Evolutionary conservation across 2,329 filamentous ascomycete species (phyloP), one percentile per base, ranked within the genome.

Genomic region (Xylariomycetidae sp.): DNA sequence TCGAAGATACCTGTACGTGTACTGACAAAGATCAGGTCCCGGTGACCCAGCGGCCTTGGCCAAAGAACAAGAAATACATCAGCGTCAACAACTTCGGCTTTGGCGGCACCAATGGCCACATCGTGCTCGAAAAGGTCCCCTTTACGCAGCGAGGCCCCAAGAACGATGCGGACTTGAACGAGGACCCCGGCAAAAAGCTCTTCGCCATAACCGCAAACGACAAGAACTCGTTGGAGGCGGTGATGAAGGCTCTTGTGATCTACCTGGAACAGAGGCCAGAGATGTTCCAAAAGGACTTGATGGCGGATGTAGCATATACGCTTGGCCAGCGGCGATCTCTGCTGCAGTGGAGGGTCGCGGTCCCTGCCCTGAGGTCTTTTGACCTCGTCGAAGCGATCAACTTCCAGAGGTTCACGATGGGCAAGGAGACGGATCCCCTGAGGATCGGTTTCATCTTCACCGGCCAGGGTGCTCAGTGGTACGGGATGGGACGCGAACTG

Each of bases 301-400:
- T 71, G 42, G 54, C 58, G 8, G 63, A 72, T 38, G 46, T 72
- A 14, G 65, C 68, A 4, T 72, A 72, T 40, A 72, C 69, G 0
- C 49, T 72, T 2, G 61, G 64, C 10, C 59, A 69, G 42, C 56
- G 67, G 11, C 56, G 68, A 18, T 65, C 67, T 2, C 53, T 63
- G 15, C 50, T 70, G 14, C 58, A 61, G 25, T 69, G 62, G 57
- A 57, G 66, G 16, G 58, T 63, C 3, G 66, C 67, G 4, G 54
- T 72, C 8, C 53, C 64, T 0, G 66, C 66, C 0, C 51, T 57
- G 4, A 62, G 64, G 27, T 68, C 61, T 1, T 63, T 66, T 31
- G 64, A 70, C 39, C 51, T 72, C 6, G 62, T 66, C 19, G 58
- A 66, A 29, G 54, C 57, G 4, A 58, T 72, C 23, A 69, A 69